Evolutionary conservation across 768 basidiomycete genomes (phyloP), one percentile per base, ranked within the genome.

Genomic region (Hericium rajendrae): DNA sequence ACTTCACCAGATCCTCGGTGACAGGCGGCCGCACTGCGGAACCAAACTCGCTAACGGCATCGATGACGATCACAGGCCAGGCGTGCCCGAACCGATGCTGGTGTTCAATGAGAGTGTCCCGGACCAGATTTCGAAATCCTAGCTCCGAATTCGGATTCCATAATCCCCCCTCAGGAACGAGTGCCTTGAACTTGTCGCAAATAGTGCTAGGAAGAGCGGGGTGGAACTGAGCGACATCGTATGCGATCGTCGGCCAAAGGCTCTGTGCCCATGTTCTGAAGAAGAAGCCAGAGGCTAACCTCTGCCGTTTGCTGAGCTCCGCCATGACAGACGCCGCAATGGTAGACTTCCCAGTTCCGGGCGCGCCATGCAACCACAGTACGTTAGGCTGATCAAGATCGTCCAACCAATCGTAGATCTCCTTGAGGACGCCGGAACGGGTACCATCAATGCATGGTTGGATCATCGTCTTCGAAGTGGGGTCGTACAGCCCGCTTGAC

Each of bases 361-460:
- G 58, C 38, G 54, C 58, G 54, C 60, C 60, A 20, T 28, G 10
- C n/a, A 61, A 54, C 60, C 58, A 59, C 9, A 61, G 26, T 1
- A 61, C 38, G 43, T 61, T 61, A 13, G 60, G 41, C 10, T 51
- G 32, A 4, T 28, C 11, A 16, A 15, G 6, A 41, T 54, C 37
- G 20, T 61, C 53, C 9, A 61, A 32, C 60, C 60, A 59, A 16
- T 15, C 10, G 37, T 6, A 41, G n/a, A 61, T 52, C 1, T 28
- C 6, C n/a, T 18, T 43, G 9, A 61, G 26, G 6, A 59, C 3
- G 10, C 13, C 6, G 28, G 2, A 24, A 38, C 58, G 58, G 8
- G 55, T 59, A 20, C 32, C 15, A 11, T 40, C 54, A 26, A 59
- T 26, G 18, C 60, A 60, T 24, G 38, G 28, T 12, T 12, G 51